Conservation (phyloP, 306 rosid species). For the Cajanus cajan region DNA sequence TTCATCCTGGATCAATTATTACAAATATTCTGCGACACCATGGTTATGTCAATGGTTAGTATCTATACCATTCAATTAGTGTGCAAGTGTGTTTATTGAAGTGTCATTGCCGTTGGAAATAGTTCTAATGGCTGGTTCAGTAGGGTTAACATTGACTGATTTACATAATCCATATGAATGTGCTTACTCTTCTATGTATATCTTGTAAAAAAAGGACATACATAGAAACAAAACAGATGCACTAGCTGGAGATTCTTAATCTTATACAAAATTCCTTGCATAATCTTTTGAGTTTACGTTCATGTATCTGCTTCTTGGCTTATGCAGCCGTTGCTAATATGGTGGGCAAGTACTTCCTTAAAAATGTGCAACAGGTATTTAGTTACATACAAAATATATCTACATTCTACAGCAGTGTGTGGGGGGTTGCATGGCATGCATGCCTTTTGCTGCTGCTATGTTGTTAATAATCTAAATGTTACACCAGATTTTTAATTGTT, state of each 20-base stretch:
- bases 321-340: constrained; percentile 49
- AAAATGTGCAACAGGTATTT: constrained; percentile 69
- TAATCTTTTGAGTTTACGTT: neutral
- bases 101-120: constrained; percentile 6
- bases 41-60: constrained; percentile 52
- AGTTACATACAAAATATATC: neutral
- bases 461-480: neutral
- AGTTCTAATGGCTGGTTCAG: neutral
- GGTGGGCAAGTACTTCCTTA: constrained; percentile 54
- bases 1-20: constrained; percentile 78
- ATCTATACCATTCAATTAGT: neutral
- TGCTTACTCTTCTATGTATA: neutral
- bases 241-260: constrained; percentile 15
- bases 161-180: constrained; percentile 1
- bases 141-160: neutral
- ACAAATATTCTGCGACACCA: constrained; percentile 68
- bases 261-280: neutral
- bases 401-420: neutral
- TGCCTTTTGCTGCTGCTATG: constrained; percentile 15
- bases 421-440: neutral
- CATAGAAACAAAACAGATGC: constrained; percentile 1
- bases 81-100: neutral
- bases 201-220: neutral
- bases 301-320: constrained; percentile 25
- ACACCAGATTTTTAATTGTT: constrained; percentile 23